Percentiles rank a stretch among this genome's conserved stretches.
Evolutionary conservation across 148 eudicot genomes (phyloP).

Genomic region (Rhododendron griersonianum): DNA sequence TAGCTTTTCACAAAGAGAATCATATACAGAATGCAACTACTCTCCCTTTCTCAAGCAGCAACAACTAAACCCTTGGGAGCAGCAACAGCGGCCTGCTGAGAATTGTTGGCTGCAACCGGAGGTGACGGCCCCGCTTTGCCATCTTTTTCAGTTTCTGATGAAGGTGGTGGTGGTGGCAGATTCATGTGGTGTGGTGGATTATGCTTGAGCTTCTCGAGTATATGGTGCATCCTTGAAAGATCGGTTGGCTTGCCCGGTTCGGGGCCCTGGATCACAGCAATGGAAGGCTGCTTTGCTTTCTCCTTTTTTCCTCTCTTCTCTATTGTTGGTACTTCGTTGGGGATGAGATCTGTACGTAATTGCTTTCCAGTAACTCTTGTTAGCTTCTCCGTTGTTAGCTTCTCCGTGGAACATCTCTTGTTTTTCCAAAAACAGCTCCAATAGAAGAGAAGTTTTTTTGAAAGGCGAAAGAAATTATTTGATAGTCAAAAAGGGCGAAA

Average conservation of each 20-base stretch:
- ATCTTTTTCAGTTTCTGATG: too few relatives aligned
- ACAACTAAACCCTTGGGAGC: not conserved
- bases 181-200: slow-evolving; percentile 59
- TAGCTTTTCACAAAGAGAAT: not conserved
- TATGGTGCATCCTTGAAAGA: slow-evolving; percentile 63
- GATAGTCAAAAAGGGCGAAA: too few relatives aligned
- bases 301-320: slow-evolving; percentile 67
- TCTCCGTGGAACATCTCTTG: slow-evolving; percentile 66
- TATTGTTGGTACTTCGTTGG: slow-evolving; percentile 55
- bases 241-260: slow-evolving; percentile 84
- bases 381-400: slow-evolving; percentile 68
- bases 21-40: not conserved
- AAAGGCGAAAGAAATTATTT: too few relatives aligned
- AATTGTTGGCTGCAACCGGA: slow-evolving; percentile 1
- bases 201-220: slow-evolving; percentile 68
- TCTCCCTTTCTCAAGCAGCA: not conserved
- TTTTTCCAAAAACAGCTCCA: slow-evolving; percentile 50
- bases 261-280: slow-evolving; percentile 66
- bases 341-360: slow-evolving; percentile 58
- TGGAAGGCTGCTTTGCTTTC: slow-evolving; percentile 58
- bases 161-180: slow-evolving; percentile 25
- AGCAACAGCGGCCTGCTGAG: not conserved
- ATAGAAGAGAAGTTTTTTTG: too few relatives aligned
- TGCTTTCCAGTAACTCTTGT: slow-evolving; percentile 68
- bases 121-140: not conserved